Conservation (phyloP, 139 green algal genomes). For the Picochlorum sp. region DNA sequence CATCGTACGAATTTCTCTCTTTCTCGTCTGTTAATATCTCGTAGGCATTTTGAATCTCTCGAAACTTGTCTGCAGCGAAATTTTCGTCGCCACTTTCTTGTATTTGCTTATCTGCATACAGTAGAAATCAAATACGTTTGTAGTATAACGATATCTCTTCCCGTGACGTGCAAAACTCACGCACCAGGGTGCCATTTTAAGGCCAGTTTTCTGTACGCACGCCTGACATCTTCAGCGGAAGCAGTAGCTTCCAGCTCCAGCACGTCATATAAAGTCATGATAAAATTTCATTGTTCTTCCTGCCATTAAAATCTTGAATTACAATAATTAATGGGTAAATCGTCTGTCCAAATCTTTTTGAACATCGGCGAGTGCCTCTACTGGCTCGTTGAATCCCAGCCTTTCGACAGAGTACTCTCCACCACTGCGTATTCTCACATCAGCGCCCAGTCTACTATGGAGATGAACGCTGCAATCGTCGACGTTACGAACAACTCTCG, state of each 20-base stretch:
- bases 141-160: neutral
- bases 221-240: conserved; percentile 57
- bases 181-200: conserved; percentile 42
- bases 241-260: conserved; percentile 52
- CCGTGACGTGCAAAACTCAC: neutral
- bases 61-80: conserved; percentile 74
- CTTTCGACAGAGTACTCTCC: conserved; percentile 74
- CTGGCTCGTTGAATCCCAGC: conserved; percentile 51
- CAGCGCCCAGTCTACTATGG: conserved; percentile 74
- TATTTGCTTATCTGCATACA: conserved; percentile 76
- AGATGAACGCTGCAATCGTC: conserved; percentile 82
- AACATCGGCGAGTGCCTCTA: conserved; percentile 1
- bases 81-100: conserved; percentile 31
- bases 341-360: neutral
- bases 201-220: conserved; percentile 55
- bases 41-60: conserved; percentile 91
- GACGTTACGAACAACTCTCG: conserved; percentile 35
- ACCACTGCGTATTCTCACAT: conserved; percentile 71
- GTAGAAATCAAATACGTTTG: neutral
- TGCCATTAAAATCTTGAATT: neutral
- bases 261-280: conserved; percentile 74
- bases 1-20: conserved; percentile 91
- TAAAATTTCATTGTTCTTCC: conserved; percentile 2
- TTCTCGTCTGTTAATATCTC: conserved; percentile 89
- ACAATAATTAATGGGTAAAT: neutral